Conservation (phyloP, 176 grass and related monocot genomes). For the Carex littledalei region DNA sequence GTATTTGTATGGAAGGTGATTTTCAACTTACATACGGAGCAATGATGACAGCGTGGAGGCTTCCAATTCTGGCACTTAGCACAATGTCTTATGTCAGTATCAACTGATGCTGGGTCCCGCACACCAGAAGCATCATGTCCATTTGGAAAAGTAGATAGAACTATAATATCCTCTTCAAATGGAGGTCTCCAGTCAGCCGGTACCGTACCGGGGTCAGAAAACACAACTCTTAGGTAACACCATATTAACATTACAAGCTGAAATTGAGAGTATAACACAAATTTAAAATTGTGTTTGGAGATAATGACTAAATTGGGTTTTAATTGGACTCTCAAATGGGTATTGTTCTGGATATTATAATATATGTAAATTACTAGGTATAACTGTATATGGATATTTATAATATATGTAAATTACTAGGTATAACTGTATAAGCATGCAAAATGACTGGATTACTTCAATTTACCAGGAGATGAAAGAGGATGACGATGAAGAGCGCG, state of each 20-base stretch:
- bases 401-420: background rate
- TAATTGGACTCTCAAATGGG: background rate
- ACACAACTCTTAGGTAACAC: constrained; percentile 81
- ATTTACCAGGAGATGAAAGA: constrained; percentile 67
- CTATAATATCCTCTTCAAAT: constrained; percentile 38
- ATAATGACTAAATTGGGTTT: background rate
- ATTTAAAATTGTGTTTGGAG: background rate
- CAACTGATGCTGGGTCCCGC: constrained; percentile 33
- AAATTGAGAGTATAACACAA: constrained; percentile 35
- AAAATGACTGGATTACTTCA: background rate
- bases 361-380: background rate
- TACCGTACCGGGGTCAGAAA: constrained; percentile 70
- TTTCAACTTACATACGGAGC: constrained; percentile 76
- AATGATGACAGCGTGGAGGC: constrained; percentile 87
- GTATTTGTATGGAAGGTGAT: constrained; percentile 14
- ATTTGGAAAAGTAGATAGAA: constrained; percentile 18
- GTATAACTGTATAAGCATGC: background rate
- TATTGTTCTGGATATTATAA: background rate
- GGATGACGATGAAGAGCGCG: constrained; percentile 32
- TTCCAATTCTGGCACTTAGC: constrained; percentile 74
- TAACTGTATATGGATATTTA: background rate
- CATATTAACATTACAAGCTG: constrained; percentile 80
- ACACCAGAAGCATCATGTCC: constrained; percentile 26
- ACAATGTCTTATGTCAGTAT: constrained; percentile 46
- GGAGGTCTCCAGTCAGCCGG: constrained; percentile 69